Evolutionary conservation across 495 filamentous ascomycete species (phyloP), one percentile per base, ranked within the genome.

Genomic region (Penicillium antarcticum): DNA sequence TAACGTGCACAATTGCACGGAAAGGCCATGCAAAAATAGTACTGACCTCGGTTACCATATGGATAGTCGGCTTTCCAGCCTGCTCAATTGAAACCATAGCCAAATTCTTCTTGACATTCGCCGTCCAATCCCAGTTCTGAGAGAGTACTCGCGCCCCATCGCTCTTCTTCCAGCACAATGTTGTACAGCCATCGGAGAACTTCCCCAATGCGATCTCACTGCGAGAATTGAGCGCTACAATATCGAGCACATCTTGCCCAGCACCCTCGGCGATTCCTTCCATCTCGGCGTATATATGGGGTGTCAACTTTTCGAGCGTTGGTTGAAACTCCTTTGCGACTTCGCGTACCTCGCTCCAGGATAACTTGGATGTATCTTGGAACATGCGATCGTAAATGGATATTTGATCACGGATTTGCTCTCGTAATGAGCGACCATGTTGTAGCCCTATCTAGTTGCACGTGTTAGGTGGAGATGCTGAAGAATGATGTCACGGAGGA

Each of bases 61-160:
- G 66, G 35, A 83, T 78, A 4, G 59, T 70, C 5, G 80, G 78
- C 51, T 76, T 79, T 12, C 58, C 65, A 9, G 45, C 4, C 51
- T 71, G 74, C 26, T 70, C 73, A 58, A 87, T 80, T 10, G 73
- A 72, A 16, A 85, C 66, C 46, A 78, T 71, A 11, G 78, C 75
- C 11, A 82, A 63, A 46, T 87, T 86, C 41, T 74, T 69, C 26
- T 75, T 73, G 48, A 77, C 67, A n/a, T 51, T 48, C 5, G 49
- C 42, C 39, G 69, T 67, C 76, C 80, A 82, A 40, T 88, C 86
- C 86, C 86, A 89, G 42, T 87, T 89, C 71, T 89, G 86, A 3
- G 72, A 76, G 14, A 87, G 64, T 16, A 79, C 74, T 13, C 69
- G 68, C 1, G 52, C 51, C 10, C 64, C 52, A n/a, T 65, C 56